Base-by-base conservation (phyloP, 192 early-diverging fungal genomes). In the Rhizophagus sp. region DNA sequence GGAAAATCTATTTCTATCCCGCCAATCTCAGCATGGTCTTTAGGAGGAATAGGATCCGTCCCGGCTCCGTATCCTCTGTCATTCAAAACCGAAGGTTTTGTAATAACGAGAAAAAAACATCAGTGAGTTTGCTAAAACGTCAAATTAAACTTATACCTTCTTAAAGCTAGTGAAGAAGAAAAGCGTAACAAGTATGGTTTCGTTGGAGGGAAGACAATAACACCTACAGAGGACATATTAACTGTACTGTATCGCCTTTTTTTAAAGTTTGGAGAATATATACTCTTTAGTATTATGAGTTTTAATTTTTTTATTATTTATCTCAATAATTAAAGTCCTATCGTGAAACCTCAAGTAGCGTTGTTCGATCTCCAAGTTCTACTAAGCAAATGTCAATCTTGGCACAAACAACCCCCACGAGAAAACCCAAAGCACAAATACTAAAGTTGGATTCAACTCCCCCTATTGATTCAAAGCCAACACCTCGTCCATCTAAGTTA, bases 331-430 rank as follows among this genome's bases (percentile, higher is more conserved):
- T 2, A 12, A 24, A 76, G 74, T 64, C 57, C 8, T 61, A 61
- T 61, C 52, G 49, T 9, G 73, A 74, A 57, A 30, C 57, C 36
- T 34, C 61, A n/a, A 49, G 25, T 61, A 76, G 22, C 2, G 34
- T 63, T 62, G 30, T 76, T 36, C 50, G 57, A 4, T 41, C 74
- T 36, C 74, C 74, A 0, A 63, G 74, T 61, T 25, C 61, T n/a
- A 17, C 34, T 1, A 25, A 52, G 24, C 47, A 76, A 24, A 27
- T 19, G 17, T 76, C 74, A 19, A 76, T 76, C 11, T 76, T 76
- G 62, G 57, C 74, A 19, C 74, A 76, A 64, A 76, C 74, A 63
- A 76, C 74, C 19, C 74, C 74, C 1, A 30, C 22, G 47, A 70
- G 68, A 70, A 76, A 62, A 76, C 34, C 19, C 9, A 74, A 36